A percentile compares a stretch with the other conserved stretches of the same genome.
Conservation (phyloP, 768 basidiomycete genomes). For the Serendipita sp. region DNA sequence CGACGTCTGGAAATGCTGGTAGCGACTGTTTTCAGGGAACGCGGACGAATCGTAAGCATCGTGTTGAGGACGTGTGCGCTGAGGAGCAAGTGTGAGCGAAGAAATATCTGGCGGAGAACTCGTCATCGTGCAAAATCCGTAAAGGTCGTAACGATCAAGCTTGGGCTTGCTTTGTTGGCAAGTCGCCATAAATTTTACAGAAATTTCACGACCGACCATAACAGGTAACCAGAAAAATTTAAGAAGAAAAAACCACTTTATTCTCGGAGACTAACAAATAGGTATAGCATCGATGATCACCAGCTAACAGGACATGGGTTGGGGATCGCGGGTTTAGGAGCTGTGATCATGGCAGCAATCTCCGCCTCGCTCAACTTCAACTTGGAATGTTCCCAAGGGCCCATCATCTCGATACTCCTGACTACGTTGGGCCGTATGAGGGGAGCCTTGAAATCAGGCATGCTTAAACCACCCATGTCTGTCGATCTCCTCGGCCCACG, state of each 20-base stretch:
- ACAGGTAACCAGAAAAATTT: not conserved
- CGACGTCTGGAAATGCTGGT: slow-evolving; percentile 53
- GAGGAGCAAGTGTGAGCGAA: slow-evolving; percentile 51
- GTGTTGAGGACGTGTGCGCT: slow-evolving; percentile 36
- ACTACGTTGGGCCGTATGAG: not conserved
- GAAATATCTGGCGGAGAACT: slow-evolving; percentile 68
- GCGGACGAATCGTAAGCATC: slow-evolving; percentile 78
- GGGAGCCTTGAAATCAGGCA: not conserved
- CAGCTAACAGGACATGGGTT: slow-evolving; percentile 3
- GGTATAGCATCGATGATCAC: not conserved
- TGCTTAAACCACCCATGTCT: not conserved
- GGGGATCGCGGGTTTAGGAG: not conserved
- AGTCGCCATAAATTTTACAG: not conserved
- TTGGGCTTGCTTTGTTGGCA: not conserved
- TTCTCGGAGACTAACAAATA: not conserved
- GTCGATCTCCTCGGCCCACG: not conserved
- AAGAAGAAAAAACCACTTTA: not conserved
- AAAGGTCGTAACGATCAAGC: slow-evolving; percentile 3
- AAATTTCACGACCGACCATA: too few species aligned
- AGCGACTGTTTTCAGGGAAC: slow-evolving; percentile 46
- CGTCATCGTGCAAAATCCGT: slow-evolving; percentile 34
- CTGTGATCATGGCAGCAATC: slow-evolving; percentile 3
- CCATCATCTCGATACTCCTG: not conserved
- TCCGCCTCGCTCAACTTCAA: not conserved
- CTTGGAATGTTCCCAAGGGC: slow-evolving; percentile 2